Percentiles rank a stretch among this genome's conserved stretches.
phyloP scores from a whole-genome alignment of 257 asterid genomes.

The Apocynum venetum region DNA sequence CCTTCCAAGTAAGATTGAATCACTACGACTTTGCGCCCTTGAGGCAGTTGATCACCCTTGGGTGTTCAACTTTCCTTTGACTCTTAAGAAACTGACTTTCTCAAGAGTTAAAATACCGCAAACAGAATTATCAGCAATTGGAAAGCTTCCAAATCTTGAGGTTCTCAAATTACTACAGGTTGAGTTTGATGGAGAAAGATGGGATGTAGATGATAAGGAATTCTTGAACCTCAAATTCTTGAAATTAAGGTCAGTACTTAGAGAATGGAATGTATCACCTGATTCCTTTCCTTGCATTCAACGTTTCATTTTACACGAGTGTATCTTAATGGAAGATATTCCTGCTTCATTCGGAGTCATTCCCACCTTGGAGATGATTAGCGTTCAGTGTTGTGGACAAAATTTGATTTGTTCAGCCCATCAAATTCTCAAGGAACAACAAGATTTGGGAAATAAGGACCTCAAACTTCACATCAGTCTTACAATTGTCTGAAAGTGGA shows the following conservation, averaged over 20 bases:
- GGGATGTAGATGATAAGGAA: not conserved
- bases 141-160: slow-evolving; percentile 2
- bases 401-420: not conserved
- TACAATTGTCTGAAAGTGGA: no score
- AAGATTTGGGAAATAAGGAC: not conserved
- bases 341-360: not conserved
- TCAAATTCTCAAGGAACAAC: not conserved
- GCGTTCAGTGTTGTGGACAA: not conserved
- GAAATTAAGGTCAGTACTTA: not conserved
- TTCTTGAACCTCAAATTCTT: not conserved
- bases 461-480: not conserved
- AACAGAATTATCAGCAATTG: not conserved
- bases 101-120: not conserved
- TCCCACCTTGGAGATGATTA: not conserved
- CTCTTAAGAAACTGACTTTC: not conserved
- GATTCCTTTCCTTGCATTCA: not conserved
- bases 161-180: not conserved
- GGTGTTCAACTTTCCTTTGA: not conserved
- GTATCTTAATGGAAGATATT: not conserved
- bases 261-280: not conserved
- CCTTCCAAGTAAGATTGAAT: not conserved
- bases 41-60: no score
- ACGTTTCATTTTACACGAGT: not conserved
- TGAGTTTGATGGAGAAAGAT: not conserved
- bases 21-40: not conserved